A percentile compares a stretch with the other conserved stretches of the same genome.
Evolutionary conservation across 2,329 filamentous ascomycete species (phyloP).

Genomic region (Fusarium zealandicum): DNA sequence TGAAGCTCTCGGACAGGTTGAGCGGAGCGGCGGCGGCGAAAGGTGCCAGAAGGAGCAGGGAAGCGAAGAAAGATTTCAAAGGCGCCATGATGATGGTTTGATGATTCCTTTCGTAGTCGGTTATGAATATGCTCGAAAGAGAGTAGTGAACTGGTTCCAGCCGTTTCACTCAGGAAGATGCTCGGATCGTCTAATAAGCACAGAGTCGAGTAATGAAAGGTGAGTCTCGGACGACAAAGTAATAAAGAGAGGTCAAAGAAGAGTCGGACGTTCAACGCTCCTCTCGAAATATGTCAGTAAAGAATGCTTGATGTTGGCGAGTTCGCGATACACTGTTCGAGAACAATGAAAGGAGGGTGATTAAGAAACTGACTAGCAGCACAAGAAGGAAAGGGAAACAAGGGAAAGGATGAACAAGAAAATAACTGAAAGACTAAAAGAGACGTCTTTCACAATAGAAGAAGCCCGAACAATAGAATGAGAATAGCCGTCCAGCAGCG

Average conservation of each 20-base stretch:
- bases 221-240: conserved; percentile 19
- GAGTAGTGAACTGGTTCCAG: conserved; percentile 42
- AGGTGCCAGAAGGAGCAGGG: conserved; percentile 38
- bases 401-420: conserved; percentile 37
- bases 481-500: conserved; percentile 38
- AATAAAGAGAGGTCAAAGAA: conserved; percentile 38
- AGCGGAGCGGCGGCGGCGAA: conserved; percentile 41
- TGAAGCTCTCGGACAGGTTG: conserved; percentile 20
- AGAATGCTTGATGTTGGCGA: conserved; percentile 23
- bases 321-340: conserved; percentile 28
- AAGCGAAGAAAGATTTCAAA: conserved; percentile 37
- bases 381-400: conserved; percentile 29
- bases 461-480: conserved; percentile 40
- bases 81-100: conserved; percentile 39
- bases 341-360: conserved; percentile 36
- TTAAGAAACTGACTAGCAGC: conserved; percentile 40
- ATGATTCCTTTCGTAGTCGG: conserved; percentile 20
- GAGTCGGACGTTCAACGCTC: conserved; percentile 45
- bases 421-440: conserved; percentile 35
- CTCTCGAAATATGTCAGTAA: conserved; percentile 38
- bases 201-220: conserved; percentile 23
- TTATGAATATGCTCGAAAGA: conserved; percentile 25
- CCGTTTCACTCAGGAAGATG: conserved; percentile 38
- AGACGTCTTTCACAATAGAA: conserved; percentile 38
- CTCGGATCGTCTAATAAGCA: conserved; percentile 32